Base-by-base conservation (phyloP, 352 stramenopile genomes). In the Achlya hypogyna region DNA sequence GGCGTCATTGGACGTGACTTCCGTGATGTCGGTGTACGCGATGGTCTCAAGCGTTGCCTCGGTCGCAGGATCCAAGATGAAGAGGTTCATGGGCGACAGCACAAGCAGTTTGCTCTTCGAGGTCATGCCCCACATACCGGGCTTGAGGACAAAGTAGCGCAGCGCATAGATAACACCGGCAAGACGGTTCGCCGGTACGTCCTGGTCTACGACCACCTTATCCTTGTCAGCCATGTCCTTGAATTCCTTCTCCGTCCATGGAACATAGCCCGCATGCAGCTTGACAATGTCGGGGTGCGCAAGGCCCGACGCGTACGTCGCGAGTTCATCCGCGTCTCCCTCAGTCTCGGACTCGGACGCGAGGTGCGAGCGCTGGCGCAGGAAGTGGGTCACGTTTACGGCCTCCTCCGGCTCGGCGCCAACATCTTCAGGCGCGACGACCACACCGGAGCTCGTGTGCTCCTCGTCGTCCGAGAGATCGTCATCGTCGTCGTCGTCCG, bases 31-130 rank as follows among this genome's bases (percentile, higher is more conserved):
- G 62, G 91, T 82, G 63, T 91, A 95, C 38, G 82, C 77, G 52
- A 91, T 93, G 31, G 83, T 84, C 69, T 95, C 86, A 53, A 91
- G 93, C 28, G 92, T 83, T 65, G 93, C 82, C 29, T 93, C 86
- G 4, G 81, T 87, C 69, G 91, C 90, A 42, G 86, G 86, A 53
- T 95, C 86, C 35, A 93, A 75, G 40, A 93, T 85, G 9, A 82
- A 93, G 68, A 95, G 64, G 65, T 95, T 83, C 54, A 79, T 80
- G 53, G 75, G 88, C 43, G 82, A 92, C 40, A 95, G 70, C 53
- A 93, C 82, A 78, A 95, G 82, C 29, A 95, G 78, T 2, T 75
- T 83, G 18, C 42, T 25, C 31, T 58, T 56, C 4, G 59, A 66
- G 25, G 25, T 31, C 12, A 66, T 45, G 10, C 58, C 65, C 32